Evolutionary conservation across 495 filamentous ascomycete genomes (phyloP).

Genomic region (Oidiodendron maius): DNA sequence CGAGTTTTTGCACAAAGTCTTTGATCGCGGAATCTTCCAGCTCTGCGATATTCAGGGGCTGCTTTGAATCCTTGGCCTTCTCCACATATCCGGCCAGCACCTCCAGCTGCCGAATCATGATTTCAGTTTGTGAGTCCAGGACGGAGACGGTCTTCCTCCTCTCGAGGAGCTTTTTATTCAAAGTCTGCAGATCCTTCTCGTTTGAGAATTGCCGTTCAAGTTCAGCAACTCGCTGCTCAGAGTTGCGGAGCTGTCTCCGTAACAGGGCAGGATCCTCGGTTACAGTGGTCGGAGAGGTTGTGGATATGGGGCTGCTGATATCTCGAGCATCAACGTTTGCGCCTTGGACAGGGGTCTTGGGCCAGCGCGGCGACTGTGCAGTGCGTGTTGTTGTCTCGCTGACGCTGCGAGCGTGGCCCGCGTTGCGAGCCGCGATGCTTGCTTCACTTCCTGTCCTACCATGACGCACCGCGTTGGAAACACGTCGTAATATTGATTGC

Average conservation of each 20-base stretch:
- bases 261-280: conserved; percentile 69
- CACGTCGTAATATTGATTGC: conserved; percentile 73
- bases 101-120: conserved; percentile 87
- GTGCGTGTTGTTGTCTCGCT: conserved; percentile 50
- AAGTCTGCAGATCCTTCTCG: conserved; percentile 73
- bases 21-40: conserved; percentile 80
- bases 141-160: conserved; percentile 97
- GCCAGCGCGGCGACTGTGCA: conserved; percentile 55
- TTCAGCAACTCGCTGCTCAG: conserved; percentile 74
- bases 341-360: conserved; percentile 68
- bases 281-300: conserved; percentile 47
- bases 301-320: conserved; percentile 66
- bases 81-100: conserved; percentile 64
- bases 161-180: conserved; percentile 82
- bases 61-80: conserved; percentile 64
- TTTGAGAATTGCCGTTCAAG: conserved; percentile 67
- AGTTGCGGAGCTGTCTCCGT: conserved; percentile 71
- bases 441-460: conserved; percentile 80
- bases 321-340: conserved; percentile 44
- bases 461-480: conserved; percentile 90
- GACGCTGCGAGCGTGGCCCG: conserved; percentile 44
- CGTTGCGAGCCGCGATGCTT: conserved; percentile 21
- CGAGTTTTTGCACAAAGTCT: conserved; percentile 82
- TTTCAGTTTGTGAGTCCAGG: conserved; percentile 88
- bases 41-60: conserved; percentile 65